These are phyloP conservation scores for Protomyces inundatus DNA, from an alignment of 1,139 yeast species.

Conservation along the genomic window DNA sequence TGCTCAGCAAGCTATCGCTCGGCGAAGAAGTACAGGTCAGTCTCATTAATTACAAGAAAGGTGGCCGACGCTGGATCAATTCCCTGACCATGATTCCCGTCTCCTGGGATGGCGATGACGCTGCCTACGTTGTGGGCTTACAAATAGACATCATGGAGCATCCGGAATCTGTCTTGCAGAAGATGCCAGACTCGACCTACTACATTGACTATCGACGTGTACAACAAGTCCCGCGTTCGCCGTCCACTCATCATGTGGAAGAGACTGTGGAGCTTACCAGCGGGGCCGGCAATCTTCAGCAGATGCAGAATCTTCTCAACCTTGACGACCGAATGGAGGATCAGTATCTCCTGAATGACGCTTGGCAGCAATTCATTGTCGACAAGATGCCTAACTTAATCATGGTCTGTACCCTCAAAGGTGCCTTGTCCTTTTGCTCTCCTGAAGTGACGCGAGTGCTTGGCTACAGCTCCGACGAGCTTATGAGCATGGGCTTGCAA, in stretches of 20 bases:
- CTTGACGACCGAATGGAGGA: neutral
- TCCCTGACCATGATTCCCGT: conserved; percentile 29
- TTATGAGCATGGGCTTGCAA: conserved; percentile 21
- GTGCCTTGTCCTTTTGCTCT: conserved; percentile 25
- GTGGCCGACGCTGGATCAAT: conserved; percentile 28
- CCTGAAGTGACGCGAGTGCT: conserved; percentile 10
- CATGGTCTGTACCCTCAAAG: conserved; percentile 27
- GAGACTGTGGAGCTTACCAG: neutral
- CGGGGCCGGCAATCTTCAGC: neutral
- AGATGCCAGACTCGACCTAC: neutral
- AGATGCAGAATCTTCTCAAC: neutral
- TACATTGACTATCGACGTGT: conserved; percentile 9
- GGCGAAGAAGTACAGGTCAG: conserved; percentile 29
- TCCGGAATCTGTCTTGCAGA: conserved; percentile 3
- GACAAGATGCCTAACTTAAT: conserved; percentile 25
- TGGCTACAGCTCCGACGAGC: conserved; percentile 26
- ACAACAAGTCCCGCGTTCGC: neutral
- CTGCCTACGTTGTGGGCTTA: conserved; percentile 10
- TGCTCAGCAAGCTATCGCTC: conserved; percentile 18
- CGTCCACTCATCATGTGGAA: neutral
- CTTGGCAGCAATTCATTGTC: conserved; percentile 12
- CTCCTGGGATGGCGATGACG: conserved; percentile 24
- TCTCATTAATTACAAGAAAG: conserved; percentile 28
- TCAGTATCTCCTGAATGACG: neutral
- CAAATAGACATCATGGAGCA: conserved; percentile 4